Percentiles rank a stretch among this genome's conserved stretches.
phyloP scores from a whole-genome alignment of 2,329 filamentous ascomycete genomes.

The Aspergillus tubingensis region DNA sequence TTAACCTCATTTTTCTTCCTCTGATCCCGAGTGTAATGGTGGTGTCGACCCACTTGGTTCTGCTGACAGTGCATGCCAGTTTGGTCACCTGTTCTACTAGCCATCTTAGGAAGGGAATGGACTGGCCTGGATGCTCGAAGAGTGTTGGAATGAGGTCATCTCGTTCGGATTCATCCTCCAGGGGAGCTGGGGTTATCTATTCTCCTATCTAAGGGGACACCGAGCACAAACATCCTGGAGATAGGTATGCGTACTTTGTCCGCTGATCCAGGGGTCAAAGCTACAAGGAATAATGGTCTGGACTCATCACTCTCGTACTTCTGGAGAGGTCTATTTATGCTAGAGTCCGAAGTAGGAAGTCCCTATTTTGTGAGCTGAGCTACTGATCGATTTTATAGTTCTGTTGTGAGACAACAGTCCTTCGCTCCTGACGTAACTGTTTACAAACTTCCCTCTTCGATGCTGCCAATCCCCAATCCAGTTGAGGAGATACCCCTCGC shows the following conservation, averaged over 20 bases:
- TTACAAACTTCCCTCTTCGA: background rate
- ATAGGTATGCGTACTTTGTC: background rate
- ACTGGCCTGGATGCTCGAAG: slow-evolving; percentile 10
- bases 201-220: background rate
- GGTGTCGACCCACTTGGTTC: slow-evolving; percentile 18
- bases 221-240: background rate
- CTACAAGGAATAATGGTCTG: background rate
- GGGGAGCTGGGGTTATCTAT: background rate
- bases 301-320: background rate
- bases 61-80: slow-evolving; percentile 26
- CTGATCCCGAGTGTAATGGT: slow-evolving; percentile 4
- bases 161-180: background rate
- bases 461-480: no score
- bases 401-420: background rate
- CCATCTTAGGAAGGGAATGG: slow-evolving; percentile 12
- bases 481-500: background rate
- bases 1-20: background rate
- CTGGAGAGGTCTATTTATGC: background rate
- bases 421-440: background rate
- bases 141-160: background rate
- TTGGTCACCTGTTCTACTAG: slow-evolving; percentile 26
- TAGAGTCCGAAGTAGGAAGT: slow-evolving; percentile 1
- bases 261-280: background rate
- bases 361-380: background rate
- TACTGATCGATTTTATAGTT: background rate